Evolutionary conservation across 116 monocot genomes (phyloP).

Genomic region (Trichopus zeylanicus): DNA sequence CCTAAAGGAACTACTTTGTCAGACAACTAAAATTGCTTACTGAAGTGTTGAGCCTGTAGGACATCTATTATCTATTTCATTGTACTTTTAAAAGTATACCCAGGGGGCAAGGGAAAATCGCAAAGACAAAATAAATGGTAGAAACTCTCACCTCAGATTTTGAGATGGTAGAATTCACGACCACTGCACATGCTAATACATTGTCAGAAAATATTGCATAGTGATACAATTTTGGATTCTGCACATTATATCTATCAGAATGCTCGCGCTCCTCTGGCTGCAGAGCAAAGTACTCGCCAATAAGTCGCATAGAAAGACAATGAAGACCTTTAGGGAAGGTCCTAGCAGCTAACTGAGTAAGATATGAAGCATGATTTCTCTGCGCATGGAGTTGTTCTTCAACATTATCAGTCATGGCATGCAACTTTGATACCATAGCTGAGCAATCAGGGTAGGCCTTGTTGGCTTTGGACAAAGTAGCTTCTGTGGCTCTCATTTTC

Average conservation of each 20-base stretch:
- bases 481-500: constrained; percentile 74
- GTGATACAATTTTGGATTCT: constrained; percentile 53
- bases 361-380: constrained; percentile 54
- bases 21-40: no score
- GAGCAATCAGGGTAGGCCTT: constrained; percentile 69
- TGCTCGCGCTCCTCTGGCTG: constrained; percentile 32
- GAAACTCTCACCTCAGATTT: constrained; percentile 40
- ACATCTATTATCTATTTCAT: no score
- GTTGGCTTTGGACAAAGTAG: constrained; percentile 56
- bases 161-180: constrained; percentile 69
- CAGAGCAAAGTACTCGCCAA: constrained; percentile 59
- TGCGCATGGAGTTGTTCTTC: constrained; percentile 82
- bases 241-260: constrained; percentile 24
- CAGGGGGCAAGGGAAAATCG: no score
- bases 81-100: no score
- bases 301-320: constrained; percentile 81
- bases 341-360: constrained; percentile 54
- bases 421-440: constrained; percentile 66
- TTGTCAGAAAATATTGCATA: constrained; percentile 89
- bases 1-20: no score
- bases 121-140: not conserved
- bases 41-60: no score
- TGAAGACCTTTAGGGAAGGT: constrained; percentile 94
- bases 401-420: constrained; percentile 53
- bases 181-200: constrained; percentile 76